phyloP scores from a whole-genome alignment of 805 yeast genomes.

The Barnettozyma vustinii region DNA sequence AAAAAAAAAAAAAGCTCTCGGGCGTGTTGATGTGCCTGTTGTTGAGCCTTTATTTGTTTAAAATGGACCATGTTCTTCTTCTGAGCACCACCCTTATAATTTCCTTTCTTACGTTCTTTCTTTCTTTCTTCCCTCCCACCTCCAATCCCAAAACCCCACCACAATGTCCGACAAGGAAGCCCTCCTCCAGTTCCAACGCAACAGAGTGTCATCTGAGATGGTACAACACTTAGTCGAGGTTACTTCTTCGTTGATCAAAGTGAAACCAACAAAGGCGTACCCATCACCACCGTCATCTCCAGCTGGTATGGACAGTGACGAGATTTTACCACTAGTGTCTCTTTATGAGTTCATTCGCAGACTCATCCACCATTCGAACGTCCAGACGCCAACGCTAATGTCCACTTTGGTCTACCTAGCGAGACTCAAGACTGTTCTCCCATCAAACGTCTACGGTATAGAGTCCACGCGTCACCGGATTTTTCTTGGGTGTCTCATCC shows the following conservation, averaged over 20 bases:
- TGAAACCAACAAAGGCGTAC: slow-evolving; percentile 25
- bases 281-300: slow-evolving; percentile 40
- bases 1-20: background rate
- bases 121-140: background rate
- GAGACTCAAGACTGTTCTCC: slow-evolving; percentile 70
- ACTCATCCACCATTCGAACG: slow-evolving; percentile 76
- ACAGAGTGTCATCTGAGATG: slow-evolving; percentile 54
- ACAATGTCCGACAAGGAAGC: slow-evolving; percentile 43
- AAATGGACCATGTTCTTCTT: background rate
- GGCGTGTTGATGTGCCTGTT: background rate
- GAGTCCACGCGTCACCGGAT: slow-evolving; percentile 91
- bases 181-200: slow-evolving; percentile 46
- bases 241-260: slow-evolving; percentile 50
- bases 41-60: background rate
- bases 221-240: slow-evolving; percentile 51
- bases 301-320: slow-evolving; percentile 2
- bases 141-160: background rate
- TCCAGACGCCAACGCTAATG: slow-evolving; percentile 93
- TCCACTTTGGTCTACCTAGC: slow-evolving; percentile 80
- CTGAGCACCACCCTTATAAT: no score
- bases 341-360: slow-evolving; percentile 63
- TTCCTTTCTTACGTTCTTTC: no score
- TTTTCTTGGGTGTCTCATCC: slow-evolving; percentile 79
- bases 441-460: slow-evolving; percentile 87
- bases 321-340: slow-evolving; percentile 20